Conservation (phyloP, 1,284 basidiomycete species). For the Lentinus polychrous region DNA sequence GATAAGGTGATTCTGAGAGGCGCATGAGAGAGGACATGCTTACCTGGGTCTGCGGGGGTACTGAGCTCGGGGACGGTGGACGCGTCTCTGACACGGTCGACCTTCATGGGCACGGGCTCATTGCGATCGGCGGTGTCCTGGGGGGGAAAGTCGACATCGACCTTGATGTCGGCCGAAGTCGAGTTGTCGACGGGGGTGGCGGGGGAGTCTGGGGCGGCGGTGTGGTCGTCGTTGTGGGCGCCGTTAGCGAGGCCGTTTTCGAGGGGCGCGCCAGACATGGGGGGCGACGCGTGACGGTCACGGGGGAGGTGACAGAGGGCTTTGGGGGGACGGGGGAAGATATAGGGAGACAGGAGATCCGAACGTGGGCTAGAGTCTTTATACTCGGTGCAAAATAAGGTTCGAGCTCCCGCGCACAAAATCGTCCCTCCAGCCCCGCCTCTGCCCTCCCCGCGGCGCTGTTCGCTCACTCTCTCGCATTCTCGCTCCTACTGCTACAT, state of each 20-base stretch:
- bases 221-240: slow-evolving; percentile 39
- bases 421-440: slow-evolving; percentile 17
- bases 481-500: slow-evolving; percentile 7
- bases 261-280: slow-evolving; percentile 27
- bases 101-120: slow-evolving; percentile 44
- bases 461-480: slow-evolving; percentile 6
- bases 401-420: slow-evolving; percentile 72
- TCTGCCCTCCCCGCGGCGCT: slow-evolving; percentile 13
- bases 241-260: slow-evolving; percentile 19
- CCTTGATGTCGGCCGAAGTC: slow-evolving; percentile 44
- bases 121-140: slow-evolving; percentile 60
- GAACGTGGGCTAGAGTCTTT: slow-evolving; percentile 65
- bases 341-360: slow-evolving; percentile 66
- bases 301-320: slow-evolving; percentile 25
- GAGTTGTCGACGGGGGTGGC: slow-evolving; percentile 50
- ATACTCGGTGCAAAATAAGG: slow-evolving; percentile 72
- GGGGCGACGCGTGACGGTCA: slow-evolving; percentile 35
- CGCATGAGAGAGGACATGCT: slow-evolving; percentile 8
- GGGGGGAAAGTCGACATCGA: slow-evolving; percentile 51
- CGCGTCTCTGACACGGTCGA: slow-evolving; percentile 28
- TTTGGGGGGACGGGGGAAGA: slow-evolving; percentile 39
- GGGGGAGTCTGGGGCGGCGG: slow-evolving; percentile 32
- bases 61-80: slow-evolving; percentile 39
- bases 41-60: slow-evolving; percentile 46
- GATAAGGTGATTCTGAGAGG: slow-evolving; percentile 16